Percentiles rank a stretch among this genome's conserved stretches.
These are phyloP conservation scores for Cystofilobasidium macerans DNA, from an alignment of 768 basidiomycete species.

Conservation along the genomic window DNA sequence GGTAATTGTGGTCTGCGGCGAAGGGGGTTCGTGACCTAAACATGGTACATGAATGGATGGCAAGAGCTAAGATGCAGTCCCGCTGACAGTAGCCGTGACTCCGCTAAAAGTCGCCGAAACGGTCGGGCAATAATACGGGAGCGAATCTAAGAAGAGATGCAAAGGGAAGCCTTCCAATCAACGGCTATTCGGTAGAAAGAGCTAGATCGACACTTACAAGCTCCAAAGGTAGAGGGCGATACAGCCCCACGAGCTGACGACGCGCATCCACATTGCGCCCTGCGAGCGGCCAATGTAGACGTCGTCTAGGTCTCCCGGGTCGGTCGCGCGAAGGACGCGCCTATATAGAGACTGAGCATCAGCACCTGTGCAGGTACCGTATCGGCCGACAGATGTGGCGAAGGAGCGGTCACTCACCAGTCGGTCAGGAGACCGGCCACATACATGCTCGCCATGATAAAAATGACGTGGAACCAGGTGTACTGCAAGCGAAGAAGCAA, in stretches of 20 bases:
- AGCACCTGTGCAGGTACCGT: slow-evolving; percentile 1
- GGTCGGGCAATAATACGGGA: slow-evolving; percentile 28
- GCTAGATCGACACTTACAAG: slow-evolving; percentile 29
- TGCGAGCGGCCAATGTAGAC: slow-evolving; percentile 90
- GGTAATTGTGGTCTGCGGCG: too few relatives aligned
- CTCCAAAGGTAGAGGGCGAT: slow-evolving; percentile 38
- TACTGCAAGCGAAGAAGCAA: slow-evolving; percentile 49
- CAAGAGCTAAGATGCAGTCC: too few relatives aligned
- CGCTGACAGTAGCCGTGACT: too few relatives aligned
- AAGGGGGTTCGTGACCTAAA: too few relatives aligned
- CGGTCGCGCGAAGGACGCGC: slow-evolving; percentile 29
- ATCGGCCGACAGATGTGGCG: slow-evolving; percentile 1
- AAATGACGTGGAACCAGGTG: slow-evolving; percentile 97
- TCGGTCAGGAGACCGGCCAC: slow-evolving; percentile 93
- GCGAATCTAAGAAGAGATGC: neutral
- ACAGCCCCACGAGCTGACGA: slow-evolving; percentile 92
- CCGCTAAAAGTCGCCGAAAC: slow-evolving; percentile 31
- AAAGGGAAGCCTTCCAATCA: neutral
- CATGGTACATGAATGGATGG: too few relatives aligned
- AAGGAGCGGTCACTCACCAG: slow-evolving; percentile 52
- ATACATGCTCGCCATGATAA: slow-evolving; percentile 92
- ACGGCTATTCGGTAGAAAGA: neutral
- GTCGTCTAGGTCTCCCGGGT: slow-evolving; percentile 33
- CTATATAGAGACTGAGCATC: neutral
- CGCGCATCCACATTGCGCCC: slow-evolving; percentile 98